Conservation (phyloP, 176 grass and related monocot genomes). For the Aegilops tauschii region DNA sequence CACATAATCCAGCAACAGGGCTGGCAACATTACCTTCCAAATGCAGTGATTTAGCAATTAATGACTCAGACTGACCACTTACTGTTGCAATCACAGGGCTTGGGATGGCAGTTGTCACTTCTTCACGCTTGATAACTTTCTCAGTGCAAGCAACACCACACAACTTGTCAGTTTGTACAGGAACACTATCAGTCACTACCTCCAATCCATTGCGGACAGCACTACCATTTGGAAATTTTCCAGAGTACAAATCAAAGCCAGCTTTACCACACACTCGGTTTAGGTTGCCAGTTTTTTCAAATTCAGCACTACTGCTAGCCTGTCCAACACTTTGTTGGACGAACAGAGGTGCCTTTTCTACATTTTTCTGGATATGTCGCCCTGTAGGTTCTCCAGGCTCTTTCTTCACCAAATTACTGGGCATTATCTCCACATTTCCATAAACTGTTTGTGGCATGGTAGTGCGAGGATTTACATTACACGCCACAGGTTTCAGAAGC, state of each 20-base stretch:
- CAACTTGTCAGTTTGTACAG: constrained; percentile 17
- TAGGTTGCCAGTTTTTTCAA: constrained; percentile 1
- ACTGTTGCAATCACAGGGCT: not conserved
- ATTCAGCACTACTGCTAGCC: constrained; percentile 11
- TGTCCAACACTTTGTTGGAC: constrained; percentile 18
- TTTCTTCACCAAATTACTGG: constrained; percentile 42
- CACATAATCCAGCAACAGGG: constrained; percentile 25
- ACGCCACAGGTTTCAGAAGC: not conserved
- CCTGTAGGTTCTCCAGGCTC: constrained; percentile 35
- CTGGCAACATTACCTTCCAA: constrained; percentile 2
- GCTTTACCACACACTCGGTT: not conserved
- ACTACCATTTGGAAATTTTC: constrained; percentile 15
- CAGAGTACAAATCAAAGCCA: constrained; percentile 44
- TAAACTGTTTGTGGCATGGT: constrained; percentile 1
- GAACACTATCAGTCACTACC: not conserved
- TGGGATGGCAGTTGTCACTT: not conserved
- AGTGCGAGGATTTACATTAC: constrained; percentile 26
- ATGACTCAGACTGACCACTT: not conserved
- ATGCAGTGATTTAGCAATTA: constrained; percentile 1
- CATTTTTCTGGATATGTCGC: constrained; percentile 9
- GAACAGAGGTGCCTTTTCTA: constrained; percentile 5
- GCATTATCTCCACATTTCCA: constrained; percentile 1
- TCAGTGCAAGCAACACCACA: not conserved
- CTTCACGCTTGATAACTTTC: constrained; percentile 33
- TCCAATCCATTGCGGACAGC: not conserved